Conservation (phyloP, 169 alveolate genomes). For the Plasmodium billcollinsi region DNA sequence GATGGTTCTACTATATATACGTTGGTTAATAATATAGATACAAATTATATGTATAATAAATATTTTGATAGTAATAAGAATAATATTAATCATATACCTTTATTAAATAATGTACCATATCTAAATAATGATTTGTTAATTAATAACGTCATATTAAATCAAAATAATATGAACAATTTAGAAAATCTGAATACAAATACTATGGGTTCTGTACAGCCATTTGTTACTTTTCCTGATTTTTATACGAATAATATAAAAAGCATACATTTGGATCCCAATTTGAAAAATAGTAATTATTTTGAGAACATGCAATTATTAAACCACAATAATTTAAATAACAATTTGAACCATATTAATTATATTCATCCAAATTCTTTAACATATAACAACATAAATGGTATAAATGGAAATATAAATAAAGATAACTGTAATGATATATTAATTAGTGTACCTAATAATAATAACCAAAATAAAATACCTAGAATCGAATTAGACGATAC, state of each 20-base stretch:
- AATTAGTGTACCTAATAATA: background rate
- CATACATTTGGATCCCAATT: background rate
- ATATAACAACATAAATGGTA: background rate
- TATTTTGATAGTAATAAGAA: too few species aligned
- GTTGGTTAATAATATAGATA: too few species aligned
- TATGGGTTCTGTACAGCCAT: conserved; percentile 1
- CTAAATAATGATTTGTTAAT: conserved; percentile 24
- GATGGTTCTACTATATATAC: too few species aligned
- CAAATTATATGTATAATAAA: too few species aligned
- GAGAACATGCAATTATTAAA: background rate
- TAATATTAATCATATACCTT: too few species aligned
- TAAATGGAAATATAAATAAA: conserved; percentile 16
- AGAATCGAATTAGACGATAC: background rate
- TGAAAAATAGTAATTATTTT: background rate
- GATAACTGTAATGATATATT: background rate
- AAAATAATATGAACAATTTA: conserved; percentile 9
- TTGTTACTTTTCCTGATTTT: background rate
- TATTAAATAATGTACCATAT: background rate
- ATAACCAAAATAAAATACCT: background rate
- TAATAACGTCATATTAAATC: conserved; percentile 29
- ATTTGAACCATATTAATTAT: conserved; percentile 1
- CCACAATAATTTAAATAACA: background rate
- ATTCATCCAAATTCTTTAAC: background rate
- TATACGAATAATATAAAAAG: background rate
- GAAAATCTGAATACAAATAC: conserved; percentile 1